A percentile compares a stretch with the other conserved stretches of the same genome.
Conservation (phyloP, 371 early-diverging fungal species). For the Mortierella polycephala region DNA sequence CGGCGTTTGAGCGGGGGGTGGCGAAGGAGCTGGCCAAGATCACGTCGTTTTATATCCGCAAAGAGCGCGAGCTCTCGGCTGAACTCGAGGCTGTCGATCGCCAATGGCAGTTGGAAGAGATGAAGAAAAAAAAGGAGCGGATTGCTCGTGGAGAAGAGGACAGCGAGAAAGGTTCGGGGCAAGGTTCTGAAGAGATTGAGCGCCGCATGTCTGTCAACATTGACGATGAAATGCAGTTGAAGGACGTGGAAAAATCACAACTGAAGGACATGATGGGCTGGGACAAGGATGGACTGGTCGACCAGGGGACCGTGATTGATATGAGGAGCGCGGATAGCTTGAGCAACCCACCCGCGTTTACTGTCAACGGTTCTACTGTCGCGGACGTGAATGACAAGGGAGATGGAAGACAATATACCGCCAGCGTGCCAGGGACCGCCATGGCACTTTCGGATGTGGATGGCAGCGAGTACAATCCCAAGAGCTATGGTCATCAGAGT, state of each 20-base stretch:
- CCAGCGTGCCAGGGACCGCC: conserved; percentile 13
- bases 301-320: conserved; percentile 19
- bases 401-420: neutral
- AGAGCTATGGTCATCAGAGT: conserved; percentile 13
- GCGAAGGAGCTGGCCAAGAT: conserved; percentile 86
- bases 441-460: conserved; percentile 21
- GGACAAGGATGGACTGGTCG: conserved; percentile 43
- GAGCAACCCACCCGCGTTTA: neutral
- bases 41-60: conserved; percentile 81
- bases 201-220: conserved; percentile 35
- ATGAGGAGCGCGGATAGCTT: conserved; percentile 4
- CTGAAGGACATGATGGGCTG: conserved; percentile 50
- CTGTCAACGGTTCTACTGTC: conserved; percentile 34
- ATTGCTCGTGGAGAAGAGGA: conserved; percentile 5
- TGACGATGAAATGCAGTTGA: conserved; percentile 25
- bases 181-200: conserved; percentile 4
- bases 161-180: neutral
- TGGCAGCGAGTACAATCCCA: conserved; percentile 41
- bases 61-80: conserved; percentile 80
- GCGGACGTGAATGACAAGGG: conserved; percentile 27
- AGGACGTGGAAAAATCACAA: conserved; percentile 30
- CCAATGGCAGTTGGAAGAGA: conserved; percentile 49
- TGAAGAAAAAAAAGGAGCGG: conserved; percentile 33
- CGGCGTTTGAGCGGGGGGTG: conserved; percentile 55
- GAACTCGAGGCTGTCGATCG: conserved; percentile 64